Evolutionary conservation across 129 eudicot genomes (phyloP).

Genomic region (sunflower (Helianthus annuus)): HanXRQr2.0-SUNRISE NC_035448.2:120527729-120528228

Average conservation of each 20-base stretch:
- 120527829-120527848: constrained; percentile 17
- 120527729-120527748: no score
- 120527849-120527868: constrained; percentile 13
- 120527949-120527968: constrained; percentile 97
- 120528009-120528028: constrained; percentile 7
- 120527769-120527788: neutral
- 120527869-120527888: constrained; percentile 23
- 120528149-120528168: constrained; percentile 66
- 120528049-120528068: constrained; percentile 23
- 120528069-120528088: constrained; percentile 82
- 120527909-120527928: constrained; percentile 28
- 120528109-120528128: constrained; percentile 95
- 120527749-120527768: no score
- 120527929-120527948: constrained; percentile 99
- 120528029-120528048: constrained; percentile 11
- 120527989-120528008: constrained; percentile 17
- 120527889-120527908: constrained; percentile 6
- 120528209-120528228: neutral
- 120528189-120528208: constrained; percentile 45
- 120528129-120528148: constrained; percentile 93
- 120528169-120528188: constrained; percentile 90
- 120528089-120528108: constrained; percentile 97
- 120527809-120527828: neutral
- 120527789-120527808: neutral
- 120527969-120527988: constrained; percentile 97